phyloP scores from a whole-genome alignment of 192 early-diverging fungal species.

The Coemansia sp. region DNA sequence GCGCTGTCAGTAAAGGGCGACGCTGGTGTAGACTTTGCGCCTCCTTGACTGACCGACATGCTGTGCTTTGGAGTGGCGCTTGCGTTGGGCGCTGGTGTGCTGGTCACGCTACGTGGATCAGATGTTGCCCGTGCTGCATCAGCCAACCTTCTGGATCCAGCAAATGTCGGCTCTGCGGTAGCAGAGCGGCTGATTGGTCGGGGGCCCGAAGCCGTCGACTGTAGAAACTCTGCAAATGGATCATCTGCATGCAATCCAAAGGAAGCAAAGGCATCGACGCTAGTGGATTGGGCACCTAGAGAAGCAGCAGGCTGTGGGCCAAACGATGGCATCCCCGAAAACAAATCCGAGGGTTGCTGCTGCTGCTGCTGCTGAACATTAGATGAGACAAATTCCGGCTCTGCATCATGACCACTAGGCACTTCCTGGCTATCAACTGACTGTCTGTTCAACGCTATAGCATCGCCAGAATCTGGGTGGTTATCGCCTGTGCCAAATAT shows the following conservation, averaged over 20 bases:
- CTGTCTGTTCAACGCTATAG: constrained; percentile 20
- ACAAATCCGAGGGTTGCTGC: constrained; percentile 13
- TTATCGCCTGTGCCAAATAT: constrained; percentile 45
- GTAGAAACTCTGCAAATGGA: constrained; percentile 52
- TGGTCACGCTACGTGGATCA: constrained; percentile 46
- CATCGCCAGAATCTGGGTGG: constrained; percentile 17
- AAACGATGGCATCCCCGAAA: constrained; percentile 27
- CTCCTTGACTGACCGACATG: constrained; percentile 2
- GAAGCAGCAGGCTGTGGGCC: constrained; percentile 2
- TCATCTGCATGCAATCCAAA: constrained; percentile 46
- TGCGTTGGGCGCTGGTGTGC: constrained; percentile 41
- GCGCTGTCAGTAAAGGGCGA: constrained; percentile 19
- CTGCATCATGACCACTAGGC: neutral
- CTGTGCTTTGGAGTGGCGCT: neutral
- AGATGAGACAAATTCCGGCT: neutral
- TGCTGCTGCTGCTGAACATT: constrained; percentile 8
- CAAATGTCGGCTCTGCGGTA: neutral
- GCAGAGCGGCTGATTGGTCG: neutral
- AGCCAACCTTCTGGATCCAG: neutral
- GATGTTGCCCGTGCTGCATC: constrained; percentile 15
- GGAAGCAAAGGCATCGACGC: constrained; percentile 45
- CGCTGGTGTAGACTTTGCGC: constrained; percentile 25
- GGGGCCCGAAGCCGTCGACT: constrained; percentile 17
- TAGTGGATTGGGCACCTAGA: constrained; percentile 4
- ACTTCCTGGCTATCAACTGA: neutral